Base-by-base conservation (phyloP, 2,329 filamentous ascomycete genomes). In the Zalaria sp. region DNA sequence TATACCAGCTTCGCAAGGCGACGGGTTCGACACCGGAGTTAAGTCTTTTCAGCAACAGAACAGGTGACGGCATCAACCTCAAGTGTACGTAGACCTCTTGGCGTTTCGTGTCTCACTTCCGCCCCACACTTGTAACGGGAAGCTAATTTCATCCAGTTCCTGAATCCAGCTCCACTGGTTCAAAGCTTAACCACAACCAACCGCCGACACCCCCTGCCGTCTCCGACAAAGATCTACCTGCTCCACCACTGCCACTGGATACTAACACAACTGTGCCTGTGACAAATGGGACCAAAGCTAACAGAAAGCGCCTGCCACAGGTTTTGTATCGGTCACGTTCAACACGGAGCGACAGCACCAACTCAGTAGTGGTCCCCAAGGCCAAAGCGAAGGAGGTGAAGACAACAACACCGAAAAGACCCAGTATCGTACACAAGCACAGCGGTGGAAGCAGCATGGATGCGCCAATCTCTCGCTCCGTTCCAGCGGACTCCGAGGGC, bases 401-500 rank as follows among this genome's bases (percentile, higher is more conserved):
- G 11, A 37, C 41, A 27, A 36, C 42, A 25, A 29, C 37, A 8
- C 4, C 37, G 27, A 44, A 44, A 37, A 41, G 46, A 11, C 37
- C 42, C 8, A 46, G 46, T 27, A 34, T 36, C 40, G 32, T 37
- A n/a, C 37, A 42, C 32, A 32, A 38, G 25, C 37, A 44, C 37
- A 11, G 31, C 37, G 31, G 37, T 34, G 29, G 7, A n/a, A 32
- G 7, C 7, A n/a, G 7, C 27, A 27, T 34, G 8, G 41, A 45
- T 28, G 29, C 37, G 29, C 29, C 37, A 25, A 35, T 42, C 27
- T 42, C 38, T 38, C 44, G 35, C 27, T 40, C 35, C 25, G 37
- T n/a, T 5, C 37, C 10, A 18, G 18, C 18, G 18, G 72, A 76
- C 32, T 73, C 76, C 51, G 83, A 87, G 43, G 74, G 79, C 50